phyloP scores from a whole-genome alignment of 2,329 filamentous ascomycete species.

The Venturia aucupariae region DNA sequence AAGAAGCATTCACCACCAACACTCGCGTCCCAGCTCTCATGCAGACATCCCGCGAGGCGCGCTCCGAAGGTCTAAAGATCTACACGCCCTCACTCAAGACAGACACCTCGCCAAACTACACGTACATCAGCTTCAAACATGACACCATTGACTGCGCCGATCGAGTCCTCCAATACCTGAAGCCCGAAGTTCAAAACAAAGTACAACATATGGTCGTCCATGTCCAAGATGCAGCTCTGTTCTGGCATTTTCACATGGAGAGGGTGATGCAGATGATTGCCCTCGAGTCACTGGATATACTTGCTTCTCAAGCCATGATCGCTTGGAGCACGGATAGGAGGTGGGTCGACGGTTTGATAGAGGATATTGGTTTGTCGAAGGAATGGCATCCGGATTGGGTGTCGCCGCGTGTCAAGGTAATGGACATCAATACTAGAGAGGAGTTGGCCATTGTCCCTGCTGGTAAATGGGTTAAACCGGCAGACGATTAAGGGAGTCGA shows the following conservation, averaged over 20 bases:
- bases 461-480: background rate
- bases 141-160: background rate
- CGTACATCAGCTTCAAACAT: background rate
- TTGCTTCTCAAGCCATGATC: background rate
- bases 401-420: background rate
- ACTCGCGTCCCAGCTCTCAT: background rate
- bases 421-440: background rate
- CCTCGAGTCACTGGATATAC: background rate
- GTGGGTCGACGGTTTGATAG: background rate
- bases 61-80: background rate
- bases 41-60: background rate
- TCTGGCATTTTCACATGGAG: slow-evolving; percentile 8
- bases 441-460: background rate
- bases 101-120: background rate
- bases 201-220: background rate
- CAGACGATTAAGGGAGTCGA: too few relatives aligned
- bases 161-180: background rate
- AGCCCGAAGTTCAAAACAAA: background rate
- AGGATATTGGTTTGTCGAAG: background rate
- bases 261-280: background rate
- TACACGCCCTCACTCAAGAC: background rate
- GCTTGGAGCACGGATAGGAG: background rate
- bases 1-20: background rate
- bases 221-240: background rate
- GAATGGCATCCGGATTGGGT: background rate